Conservation (phyloP, 495 filamentous ascomycete species). For the Neurospora sublineolata region DNA sequence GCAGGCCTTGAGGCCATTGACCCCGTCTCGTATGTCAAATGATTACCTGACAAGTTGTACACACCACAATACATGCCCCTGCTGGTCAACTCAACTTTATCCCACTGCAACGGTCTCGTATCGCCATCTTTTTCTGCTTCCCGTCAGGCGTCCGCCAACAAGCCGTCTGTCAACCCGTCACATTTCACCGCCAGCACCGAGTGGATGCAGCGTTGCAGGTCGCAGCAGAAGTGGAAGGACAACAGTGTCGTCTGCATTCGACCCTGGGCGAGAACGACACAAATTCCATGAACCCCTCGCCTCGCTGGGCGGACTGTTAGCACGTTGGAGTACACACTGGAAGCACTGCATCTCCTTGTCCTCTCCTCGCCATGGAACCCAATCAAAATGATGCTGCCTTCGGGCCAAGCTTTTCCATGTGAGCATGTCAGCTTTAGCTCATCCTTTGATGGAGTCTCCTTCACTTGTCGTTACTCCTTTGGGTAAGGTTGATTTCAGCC, state of each 20-base stretch:
- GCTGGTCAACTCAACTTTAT: neutral
- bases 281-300: neutral
- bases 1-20: neutral
- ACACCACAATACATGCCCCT: neutral
- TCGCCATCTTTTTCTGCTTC: neutral
- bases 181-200: neutral
- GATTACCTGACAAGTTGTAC: neutral
- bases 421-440: neutral
- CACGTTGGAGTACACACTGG: neutral
- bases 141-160: neutral
- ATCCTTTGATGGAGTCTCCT: neutral
- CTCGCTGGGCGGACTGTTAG: neutral
- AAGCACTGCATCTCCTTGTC: neutral
- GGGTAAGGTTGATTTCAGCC: neutral
- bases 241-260: neutral
- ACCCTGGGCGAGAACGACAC: neutral
- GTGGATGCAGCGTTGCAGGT: neutral
- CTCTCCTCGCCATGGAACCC: neutral
- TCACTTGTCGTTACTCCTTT: neutral
- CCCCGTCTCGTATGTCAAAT: neutral
- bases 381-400: neutral
- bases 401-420: neutral
- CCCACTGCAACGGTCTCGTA: neutral
- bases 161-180: neutral
- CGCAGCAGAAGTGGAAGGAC: neutral